Base-by-base conservation (phyloP, 768 basidiomycete genomes). In the Zangia roseola region DNA sequence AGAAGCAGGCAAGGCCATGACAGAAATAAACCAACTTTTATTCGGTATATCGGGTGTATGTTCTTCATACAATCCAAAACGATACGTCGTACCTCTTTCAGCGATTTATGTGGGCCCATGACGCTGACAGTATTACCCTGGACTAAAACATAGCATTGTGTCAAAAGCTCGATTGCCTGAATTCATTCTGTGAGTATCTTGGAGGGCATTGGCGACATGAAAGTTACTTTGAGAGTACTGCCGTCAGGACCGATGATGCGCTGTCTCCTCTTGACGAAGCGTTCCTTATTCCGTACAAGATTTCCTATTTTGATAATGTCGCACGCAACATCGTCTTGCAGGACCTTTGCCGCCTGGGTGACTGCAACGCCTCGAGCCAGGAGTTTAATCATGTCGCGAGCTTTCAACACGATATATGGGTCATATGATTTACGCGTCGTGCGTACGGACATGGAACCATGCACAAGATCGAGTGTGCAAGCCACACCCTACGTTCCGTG, bases 61-160 rank as follows among this genome's bases (percentile, higher is more conserved):
- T 99, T 99, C 73, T 88, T 94, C 97, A 99, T 98, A 74, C 97
- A 99, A 64, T 99, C 97, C 35, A 97, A 69, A n/a, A 99, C 82
- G 53, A 98, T 97, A 58, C 94, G 73, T 49, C 97, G 79, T 10
- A 99, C 95, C 69, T 99, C 97, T 67, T 97, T 98, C 17, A 99
- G 74, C 0, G 88, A 87, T 63, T 95, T 97, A 74, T 88, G 89
- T 0, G 93, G 88, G 4, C 97, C 97, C 94, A 98, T 98, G 12
- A 92, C 94, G 43, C 94, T 92, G 48, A 99, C 97, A 2, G 97
- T 99, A 68, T 82, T 98, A 54, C 97, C 97, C 74, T 98, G 97
- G 3, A 99, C 97, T 17, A 99, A 79, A 21, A 99, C 91, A 65
- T 99, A 99, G 63, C 94, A 98, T 61, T 90, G 84, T 13, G 97